These are phyloP conservation scores for Neophaeococcomyces mojaviensis DNA, from an alignment of 2,329 filamentous ascomycete species.

Conservation along the genomic window DNA sequence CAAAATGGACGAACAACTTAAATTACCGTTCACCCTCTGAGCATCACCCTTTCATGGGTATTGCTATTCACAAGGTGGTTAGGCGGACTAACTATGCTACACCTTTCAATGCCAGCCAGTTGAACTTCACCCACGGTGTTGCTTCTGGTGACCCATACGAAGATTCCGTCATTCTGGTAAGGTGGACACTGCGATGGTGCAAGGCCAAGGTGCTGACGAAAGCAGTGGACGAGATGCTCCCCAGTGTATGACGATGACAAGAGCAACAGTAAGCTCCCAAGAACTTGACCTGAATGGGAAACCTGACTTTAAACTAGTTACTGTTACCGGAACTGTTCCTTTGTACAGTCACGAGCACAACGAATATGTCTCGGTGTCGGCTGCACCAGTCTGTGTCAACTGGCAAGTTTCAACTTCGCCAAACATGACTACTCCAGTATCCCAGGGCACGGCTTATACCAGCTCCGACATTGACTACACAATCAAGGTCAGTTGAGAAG, in stretches of 20 bases:
- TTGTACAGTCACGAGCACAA: conserved; percentile 48
- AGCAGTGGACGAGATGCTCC: conserved; percentile 33
- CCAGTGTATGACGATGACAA: conserved; percentile 39
- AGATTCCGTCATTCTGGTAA: conserved; percentile 34
- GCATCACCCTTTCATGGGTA: conserved; percentile 55
- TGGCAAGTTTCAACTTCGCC: conserved; percentile 52
- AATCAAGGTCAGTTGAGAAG: conserved; percentile 47
- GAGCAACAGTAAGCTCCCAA: conserved; percentile 37
- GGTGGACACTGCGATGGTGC: not conserved
- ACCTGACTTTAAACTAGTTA: conserved; percentile 32
- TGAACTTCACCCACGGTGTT: conserved; percentile 60
- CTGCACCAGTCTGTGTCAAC: conserved; percentile 58
- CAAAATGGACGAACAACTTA: conserved; percentile 43
- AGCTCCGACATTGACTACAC: conserved; percentile 70
- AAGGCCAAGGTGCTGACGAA: not conserved
- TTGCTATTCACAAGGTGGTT: conserved; percentile 56
- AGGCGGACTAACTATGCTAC: conserved; percentile 46
- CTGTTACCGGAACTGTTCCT: conserved; percentile 50
- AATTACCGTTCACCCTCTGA: conserved; percentile 63
- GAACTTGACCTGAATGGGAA: conserved; percentile 34
- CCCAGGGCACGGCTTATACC: conserved; percentile 57
- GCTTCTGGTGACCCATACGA: conserved; percentile 41
- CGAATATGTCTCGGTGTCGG: conserved; percentile 47
- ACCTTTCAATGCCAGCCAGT: conserved; percentile 37
- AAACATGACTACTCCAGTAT: conserved; percentile 41